A percentile compares a stretch with the other conserved stretches of the same genome.
Evolutionary conservation across 129 eudicot genomes (phyloP).

Genomic region (Dittrichia graveolens): DNA sequence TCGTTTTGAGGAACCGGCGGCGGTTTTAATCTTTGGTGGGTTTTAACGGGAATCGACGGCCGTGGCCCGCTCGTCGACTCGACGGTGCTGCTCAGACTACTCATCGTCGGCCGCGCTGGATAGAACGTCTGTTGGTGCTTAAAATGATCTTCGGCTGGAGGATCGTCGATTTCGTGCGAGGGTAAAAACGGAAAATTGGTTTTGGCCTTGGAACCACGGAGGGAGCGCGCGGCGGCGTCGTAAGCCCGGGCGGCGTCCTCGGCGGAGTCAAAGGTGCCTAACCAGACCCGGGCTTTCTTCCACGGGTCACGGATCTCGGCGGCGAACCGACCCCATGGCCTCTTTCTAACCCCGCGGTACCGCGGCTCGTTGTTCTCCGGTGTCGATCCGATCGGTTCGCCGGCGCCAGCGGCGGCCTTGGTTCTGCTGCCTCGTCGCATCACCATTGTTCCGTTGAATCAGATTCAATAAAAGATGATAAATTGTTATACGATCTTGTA

Average conservation of each 20-base stretch:
- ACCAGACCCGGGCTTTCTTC: slow-evolving; percentile 63
- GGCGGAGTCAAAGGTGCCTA: slow-evolving; percentile 59
- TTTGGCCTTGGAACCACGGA: slow-evolving; percentile 60
- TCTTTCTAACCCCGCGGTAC: slow-evolving; percentile 50
- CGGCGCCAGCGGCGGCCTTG: slow-evolving; percentile 31
- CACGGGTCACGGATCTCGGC: slow-evolving; percentile 68
- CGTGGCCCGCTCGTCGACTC: slow-evolving; percentile 56
- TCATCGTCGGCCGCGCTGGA: slow-evolving; percentile 41
- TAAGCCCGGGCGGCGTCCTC: slow-evolving; percentile 66
- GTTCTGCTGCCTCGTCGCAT: slow-evolving; percentile 42
- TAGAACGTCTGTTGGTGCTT: neutral
- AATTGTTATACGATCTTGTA: neutral
- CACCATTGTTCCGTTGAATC: slow-evolving; percentile 19
- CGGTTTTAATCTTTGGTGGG: slow-evolving; percentile 29
- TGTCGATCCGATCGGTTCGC: slow-evolving; percentile 34
- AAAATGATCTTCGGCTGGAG: neutral
- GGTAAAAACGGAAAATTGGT: slow-evolving; percentile 52
- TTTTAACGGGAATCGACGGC: slow-evolving; percentile 5
- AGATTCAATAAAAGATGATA: slow-evolving; percentile 28
- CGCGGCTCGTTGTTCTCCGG: slow-evolving; percentile 42
- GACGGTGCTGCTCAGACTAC: slow-evolving; percentile 63
- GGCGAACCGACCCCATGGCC: slow-evolving; percentile 66
- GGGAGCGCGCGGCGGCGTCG: slow-evolving; percentile 59
- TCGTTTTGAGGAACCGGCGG: slow-evolving; percentile 13
- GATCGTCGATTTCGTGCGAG: slow-evolving; percentile 8